Conservation (phyloP, 1,284 basidiomycete species). For the Leccinum ponderosum region DNA sequence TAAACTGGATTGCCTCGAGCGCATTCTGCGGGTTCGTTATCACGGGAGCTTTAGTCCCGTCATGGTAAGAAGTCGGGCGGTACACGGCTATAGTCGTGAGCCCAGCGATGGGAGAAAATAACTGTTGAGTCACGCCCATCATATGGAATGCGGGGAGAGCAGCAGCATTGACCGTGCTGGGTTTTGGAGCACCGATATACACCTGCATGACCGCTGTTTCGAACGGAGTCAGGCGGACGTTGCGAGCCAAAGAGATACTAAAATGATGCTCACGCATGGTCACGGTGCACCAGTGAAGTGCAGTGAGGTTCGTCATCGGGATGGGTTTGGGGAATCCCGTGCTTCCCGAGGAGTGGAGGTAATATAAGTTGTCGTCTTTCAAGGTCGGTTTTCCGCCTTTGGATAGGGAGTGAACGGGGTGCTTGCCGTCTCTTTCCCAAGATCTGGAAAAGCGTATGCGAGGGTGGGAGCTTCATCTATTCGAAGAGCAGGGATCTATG, state of each 20-base stretch:
- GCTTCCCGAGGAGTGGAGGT: conserved; percentile 31
- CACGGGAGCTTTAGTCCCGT: neutral
- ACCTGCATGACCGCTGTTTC: conserved; percentile 12
- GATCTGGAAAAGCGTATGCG: conserved; percentile 31
- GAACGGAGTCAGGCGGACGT: neutral
- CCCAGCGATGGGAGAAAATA: conserved; percentile 13
- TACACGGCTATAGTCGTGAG: conserved; percentile 19
- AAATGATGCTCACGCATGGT: conserved; percentile 11
- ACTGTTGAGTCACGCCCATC: conserved; percentile 16
- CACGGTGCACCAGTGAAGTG: conserved; percentile 17
- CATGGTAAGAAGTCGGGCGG: neutral
- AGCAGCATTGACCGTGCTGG: conserved; percentile 4
- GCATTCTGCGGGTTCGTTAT: conserved; percentile 18
- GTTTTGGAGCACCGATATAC: conserved; percentile 2
- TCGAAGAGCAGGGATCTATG: conserved; percentile 20
- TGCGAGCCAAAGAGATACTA: neutral
- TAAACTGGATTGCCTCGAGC: conserved; percentile 13
- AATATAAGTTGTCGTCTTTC: conserved; percentile 10
- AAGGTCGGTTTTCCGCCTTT: conserved; percentile 6
- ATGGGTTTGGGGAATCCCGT: conserved; percentile 34
- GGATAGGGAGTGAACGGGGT: conserved; percentile 29
- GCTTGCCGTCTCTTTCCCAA: conserved; percentile 23
- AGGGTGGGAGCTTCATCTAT: conserved; percentile 36
- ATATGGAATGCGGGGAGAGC: conserved; percentile 23
- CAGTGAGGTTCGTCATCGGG: conserved; percentile 14